Base-by-base conservation (phyloP, 345 rosid genomes). In the Ailanthus altissimus region DNA sequence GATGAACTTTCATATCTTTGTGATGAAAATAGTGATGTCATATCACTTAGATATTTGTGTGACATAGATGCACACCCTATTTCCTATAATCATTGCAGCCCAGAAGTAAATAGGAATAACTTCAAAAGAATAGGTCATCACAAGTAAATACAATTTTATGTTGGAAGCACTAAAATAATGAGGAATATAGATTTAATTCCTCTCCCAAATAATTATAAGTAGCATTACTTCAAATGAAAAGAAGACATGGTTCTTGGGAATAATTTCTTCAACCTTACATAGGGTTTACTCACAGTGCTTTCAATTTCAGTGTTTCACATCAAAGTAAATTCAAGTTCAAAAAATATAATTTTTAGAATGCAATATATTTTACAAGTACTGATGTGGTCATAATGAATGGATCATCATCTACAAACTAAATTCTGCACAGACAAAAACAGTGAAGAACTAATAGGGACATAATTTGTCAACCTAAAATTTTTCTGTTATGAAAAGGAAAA, bases 1-100 rank as follows among this genome's bases (percentile, higher is more conserved):
- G 49, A 50, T 75, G 21, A 66, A 78, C 12, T 23, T 69, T 25
- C 57, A 20, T 26, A 72, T 23, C 69, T 56, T 71, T 38, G 51
- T 18, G 79, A 75, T 13, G 4, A 21, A 49, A 43, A 69, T 28
- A 70, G 49, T 66, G 26, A 75, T 28, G 46, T n/a, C 50, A 75
- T 40, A 75, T 54, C 47, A 65, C 40, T 38, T 40, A 40, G 40
- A 51, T 14, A 53, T 63, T 74, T 63, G 26, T 32, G 60, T 6
- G 28, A 28, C 18, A 73, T 62, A 3, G 25, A 28, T 45, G 43
- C 9, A 36, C 38, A 59, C 66, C 70, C 26, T 38, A 51, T 68
- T 38, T 26, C 60, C 57, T 45, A 45, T 58, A 69, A 63, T 45
- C 32, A 72, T 20, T 42, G 75, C 57, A 51, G 12, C 54, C 5